A percentile compares a stretch with the other conserved stretches of the same genome.
These are phyloP conservation scores for Yamadazyma membranifaciens DNA, from an alignment of 1,139 yeast genomes.

Conservation along the genomic window DNA sequence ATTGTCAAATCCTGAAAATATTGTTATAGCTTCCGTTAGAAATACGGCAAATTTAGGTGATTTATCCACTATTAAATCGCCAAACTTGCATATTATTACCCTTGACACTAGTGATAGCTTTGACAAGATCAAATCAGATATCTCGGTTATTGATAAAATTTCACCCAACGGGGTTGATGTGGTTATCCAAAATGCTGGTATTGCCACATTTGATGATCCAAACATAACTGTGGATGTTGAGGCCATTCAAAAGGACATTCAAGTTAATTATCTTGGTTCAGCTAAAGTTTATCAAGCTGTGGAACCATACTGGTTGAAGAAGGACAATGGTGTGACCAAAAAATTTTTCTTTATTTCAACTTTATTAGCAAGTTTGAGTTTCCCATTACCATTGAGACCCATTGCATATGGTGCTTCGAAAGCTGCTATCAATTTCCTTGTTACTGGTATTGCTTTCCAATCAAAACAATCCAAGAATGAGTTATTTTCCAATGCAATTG, in stretches of 20 bases:
- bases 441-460: conserved; percentile 16
- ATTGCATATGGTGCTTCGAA: conserved; percentile 32
- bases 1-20: conserved; percentile 14
- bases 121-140: conserved; percentile 1
- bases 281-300: conserved; percentile 11
- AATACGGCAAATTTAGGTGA: conserved; percentile 1
- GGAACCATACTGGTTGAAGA: conserved; percentile 8
- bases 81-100: conserved; percentile 7
- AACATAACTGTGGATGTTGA: background rate
- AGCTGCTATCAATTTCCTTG: conserved; percentile 29
- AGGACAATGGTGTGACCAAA: conserved; percentile 11
- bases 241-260: conserved; percentile 1
- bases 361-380: background rate
- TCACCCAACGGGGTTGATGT: conserved; percentile 14
- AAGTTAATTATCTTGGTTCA: conserved; percentile 13
- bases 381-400: conserved; percentile 2
- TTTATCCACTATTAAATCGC: background rate
- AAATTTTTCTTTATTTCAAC: conserved; percentile 9
- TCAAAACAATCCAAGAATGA: conserved; percentile 13
- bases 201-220: conserved; percentile 3
- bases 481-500: conserved; percentile 16
- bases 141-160: conserved; percentile 4
- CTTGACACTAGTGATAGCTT: conserved; percentile 3
- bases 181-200: conserved; percentile 14
- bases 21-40: conserved; percentile 28